Base-by-base conservation (phyloP, 2,329 filamentous ascomycete genomes). In the Penicillium sp. region DNA sequence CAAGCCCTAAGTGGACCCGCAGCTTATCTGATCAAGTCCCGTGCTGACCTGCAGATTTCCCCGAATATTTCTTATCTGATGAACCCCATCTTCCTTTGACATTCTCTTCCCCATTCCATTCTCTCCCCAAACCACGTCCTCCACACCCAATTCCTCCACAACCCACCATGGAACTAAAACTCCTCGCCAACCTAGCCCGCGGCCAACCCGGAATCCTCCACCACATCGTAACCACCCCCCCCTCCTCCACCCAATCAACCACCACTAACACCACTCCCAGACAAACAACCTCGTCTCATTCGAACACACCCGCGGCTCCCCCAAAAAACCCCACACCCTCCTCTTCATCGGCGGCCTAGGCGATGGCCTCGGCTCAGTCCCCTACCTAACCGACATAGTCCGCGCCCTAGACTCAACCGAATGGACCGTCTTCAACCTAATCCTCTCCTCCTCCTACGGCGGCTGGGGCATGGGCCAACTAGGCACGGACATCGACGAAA, bases 261-360 rank as follows among this genome's bases (percentile, higher is more conserved):
- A n/a, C 18, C 47, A 43, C 33, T 18, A 19, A 26, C 26, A 21
- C 34, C 5, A 5, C 14, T n/a, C 7, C 5, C 49, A 75, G 74
- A 67, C 71, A 24, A 56, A 65, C 42, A 65, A 58, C 18, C 67
- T 77, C 5, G 64, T 71, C 42, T 67, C 73, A 3, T 77, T 77
- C 60, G 75, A 77, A 62, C 73, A 74, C 51, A 66, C 62, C 18
- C 56, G 58, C 53, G 56, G 61, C 26, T 40, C 64, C 46, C 51
- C 62, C 54, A 47, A 45, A 5, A 74, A 74, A 56, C 71, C 71
- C 11, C 65, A 83, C 67, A 81, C 77, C 4, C 69, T 86, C 36
- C 63, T 86, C 58, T 85, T 82, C 69, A 73, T 86, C 45, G 83
- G 80, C 52, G 84, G 84, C 28, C 75, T 87, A 31, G 77, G 74